A percentile compares a stretch with the other conserved stretches of the same genome.
phyloP scores from a whole-genome alignment of 2,329 filamentous ascomycete genomes.

The Botryotinia calthae region DNA sequence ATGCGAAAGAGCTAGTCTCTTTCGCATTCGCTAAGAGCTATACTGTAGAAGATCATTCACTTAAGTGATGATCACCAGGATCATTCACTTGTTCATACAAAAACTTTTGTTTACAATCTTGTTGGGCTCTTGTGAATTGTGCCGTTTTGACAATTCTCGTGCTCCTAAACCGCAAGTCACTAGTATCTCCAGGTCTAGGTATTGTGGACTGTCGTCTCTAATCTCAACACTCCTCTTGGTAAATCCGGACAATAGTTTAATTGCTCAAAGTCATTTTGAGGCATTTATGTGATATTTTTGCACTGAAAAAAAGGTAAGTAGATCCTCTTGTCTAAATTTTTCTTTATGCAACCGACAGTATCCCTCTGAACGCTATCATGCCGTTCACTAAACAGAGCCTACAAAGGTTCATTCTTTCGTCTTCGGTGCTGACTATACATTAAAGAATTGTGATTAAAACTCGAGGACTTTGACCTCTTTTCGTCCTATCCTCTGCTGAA shows the following conservation, averaged over 20 bases:
- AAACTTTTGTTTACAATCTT: too few species aligned
- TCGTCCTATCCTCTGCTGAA: not conserved
- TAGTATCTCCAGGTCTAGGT: not conserved
- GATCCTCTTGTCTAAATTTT: not conserved
- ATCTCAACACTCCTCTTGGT: not conserved
- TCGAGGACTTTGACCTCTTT: not conserved
- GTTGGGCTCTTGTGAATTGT: too few species aligned
- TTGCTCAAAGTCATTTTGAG: not conserved
- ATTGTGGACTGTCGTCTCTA: not conserved
- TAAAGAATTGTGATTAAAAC: not conserved
- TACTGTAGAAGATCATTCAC: too few species aligned
- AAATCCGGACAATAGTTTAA: not conserved
- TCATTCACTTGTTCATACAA: too few species aligned
- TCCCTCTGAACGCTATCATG: not conserved
- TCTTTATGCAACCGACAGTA: not conserved
- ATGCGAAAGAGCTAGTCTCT: too few species aligned
- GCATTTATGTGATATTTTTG: not conserved
- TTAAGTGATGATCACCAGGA: too few species aligned
- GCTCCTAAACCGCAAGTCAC: too few species aligned
- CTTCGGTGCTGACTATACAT: not conserved
- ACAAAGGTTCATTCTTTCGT: not conserved
- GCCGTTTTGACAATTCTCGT: too few species aligned
- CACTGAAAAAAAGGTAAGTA: not conserved
- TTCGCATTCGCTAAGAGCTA: too few species aligned
- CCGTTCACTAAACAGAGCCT: not conserved